These are phyloP conservation scores for Quercus wislizeni DNA, from an alignment of 306 rosid species.

Conservation along the genomic window DNA sequence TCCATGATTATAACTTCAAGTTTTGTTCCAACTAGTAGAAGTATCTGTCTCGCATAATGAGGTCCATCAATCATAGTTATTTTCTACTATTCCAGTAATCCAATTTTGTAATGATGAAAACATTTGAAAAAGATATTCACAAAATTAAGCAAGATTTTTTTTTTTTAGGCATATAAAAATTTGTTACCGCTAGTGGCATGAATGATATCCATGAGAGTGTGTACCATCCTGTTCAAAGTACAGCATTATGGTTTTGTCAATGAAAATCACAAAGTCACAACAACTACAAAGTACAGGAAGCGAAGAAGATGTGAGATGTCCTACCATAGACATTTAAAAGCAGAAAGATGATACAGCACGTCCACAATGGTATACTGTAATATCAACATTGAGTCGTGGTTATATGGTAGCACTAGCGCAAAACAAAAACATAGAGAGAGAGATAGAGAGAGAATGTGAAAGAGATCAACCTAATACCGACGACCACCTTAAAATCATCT, in stretches of 20 bases:
- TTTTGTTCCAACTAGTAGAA: slow-evolving; percentile 58
- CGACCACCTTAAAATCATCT: slow-evolving; percentile 72
- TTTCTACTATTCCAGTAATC: not conserved
- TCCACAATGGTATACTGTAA: slow-evolving; percentile 59
- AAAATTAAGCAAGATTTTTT: no score
- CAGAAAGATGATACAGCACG: slow-evolving; percentile 50
- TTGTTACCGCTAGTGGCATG: slow-evolving; percentile 51
- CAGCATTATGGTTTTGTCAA: not conserved
- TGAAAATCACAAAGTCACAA: not conserved
- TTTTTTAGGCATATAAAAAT: not conserved
- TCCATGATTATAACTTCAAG: slow-evolving; percentile 61
- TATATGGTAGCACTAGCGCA: not conserved
- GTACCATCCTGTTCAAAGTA: slow-evolving; percentile 51
- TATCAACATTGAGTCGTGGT: not conserved
- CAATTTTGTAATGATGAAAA: no score
- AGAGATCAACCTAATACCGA: slow-evolving; percentile 54
- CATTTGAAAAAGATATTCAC: no score
- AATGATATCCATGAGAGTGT: slow-evolving; percentile 52
- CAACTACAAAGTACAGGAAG: not conserved
- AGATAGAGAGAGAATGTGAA: not conserved
- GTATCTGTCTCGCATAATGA: slow-evolving; percentile 34
- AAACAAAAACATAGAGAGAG: not conserved
- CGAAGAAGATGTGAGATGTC: not conserved
- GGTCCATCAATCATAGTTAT: not conserved
- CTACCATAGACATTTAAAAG: slow-evolving; percentile 58